Percentiles rank a stretch among this genome's conserved stretches.
phyloP scores from a whole-genome alignment of 2,329 filamentous ascomycete genomes.

The Pseudogymnoascus sp. region DNA sequence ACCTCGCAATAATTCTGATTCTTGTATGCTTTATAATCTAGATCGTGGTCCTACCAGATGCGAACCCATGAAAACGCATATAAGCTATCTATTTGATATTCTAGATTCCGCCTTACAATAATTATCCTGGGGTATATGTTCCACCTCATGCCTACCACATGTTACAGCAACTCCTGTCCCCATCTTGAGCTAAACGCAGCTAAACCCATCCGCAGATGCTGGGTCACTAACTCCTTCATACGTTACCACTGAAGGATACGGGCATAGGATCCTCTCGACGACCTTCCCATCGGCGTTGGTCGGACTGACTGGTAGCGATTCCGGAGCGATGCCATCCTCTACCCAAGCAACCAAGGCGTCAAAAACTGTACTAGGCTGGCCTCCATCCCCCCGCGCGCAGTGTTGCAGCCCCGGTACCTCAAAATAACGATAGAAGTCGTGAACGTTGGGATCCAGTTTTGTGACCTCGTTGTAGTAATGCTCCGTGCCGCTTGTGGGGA shows the following conservation, averaged over 20 bases:
- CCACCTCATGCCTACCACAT: not conserved
- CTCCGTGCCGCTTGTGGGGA: conserved; percentile 17
- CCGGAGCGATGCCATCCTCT: conserved; percentile 26
- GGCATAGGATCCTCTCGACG: conserved; percentile 5
- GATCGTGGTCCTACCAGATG: not conserved
- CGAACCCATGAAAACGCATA: not conserved
- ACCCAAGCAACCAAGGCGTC: conserved; percentile 27
- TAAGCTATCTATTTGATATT: not conserved
- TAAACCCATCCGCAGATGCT: not conserved
- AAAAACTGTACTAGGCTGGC: conserved; percentile 23
- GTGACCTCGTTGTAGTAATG: conserved; percentile 24
- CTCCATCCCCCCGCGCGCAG: conserved; percentile 26
- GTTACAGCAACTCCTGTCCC: not conserved
- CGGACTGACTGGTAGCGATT: conserved; percentile 13
- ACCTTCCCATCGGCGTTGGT: not conserved
- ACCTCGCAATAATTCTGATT: not conserved
- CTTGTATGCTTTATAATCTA: not conserved
- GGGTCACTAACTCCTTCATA: conserved; percentile 9
- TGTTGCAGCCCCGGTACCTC: conserved; percentile 29
- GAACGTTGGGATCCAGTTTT: conserved; percentile 18
- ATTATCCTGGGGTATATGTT: not conserved
- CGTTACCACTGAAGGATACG: conserved; percentile 9
- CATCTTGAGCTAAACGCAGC: not conserved
- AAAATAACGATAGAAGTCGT: conserved; percentile 30
- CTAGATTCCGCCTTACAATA: not conserved